These are phyloP conservation scores for Diaporthe ampelina DNA, from an alignment of 2,329 filamentous ascomycete species.

Conservation along the genomic window DNA sequence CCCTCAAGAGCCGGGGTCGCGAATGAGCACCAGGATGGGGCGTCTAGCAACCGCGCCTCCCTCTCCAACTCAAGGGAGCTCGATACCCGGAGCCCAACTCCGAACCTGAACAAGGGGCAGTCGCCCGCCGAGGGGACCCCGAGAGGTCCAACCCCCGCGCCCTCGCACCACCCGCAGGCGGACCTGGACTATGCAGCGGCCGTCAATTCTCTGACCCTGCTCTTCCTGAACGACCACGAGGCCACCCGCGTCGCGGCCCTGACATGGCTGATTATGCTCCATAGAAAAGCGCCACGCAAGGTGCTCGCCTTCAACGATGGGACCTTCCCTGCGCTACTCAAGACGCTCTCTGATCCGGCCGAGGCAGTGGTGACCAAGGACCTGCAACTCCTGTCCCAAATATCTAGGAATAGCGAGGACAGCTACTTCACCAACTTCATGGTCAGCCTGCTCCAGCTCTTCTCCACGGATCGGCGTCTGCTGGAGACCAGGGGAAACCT, in stretches of 20 bases:
- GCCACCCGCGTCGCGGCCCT: conserved; percentile 93
- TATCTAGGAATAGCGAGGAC: conserved; percentile 96
- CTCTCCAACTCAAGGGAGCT: conserved; percentile 67
- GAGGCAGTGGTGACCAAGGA: conserved; percentile 97
- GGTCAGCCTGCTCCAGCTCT: conserved; percentile 94
- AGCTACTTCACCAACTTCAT: conserved; percentile 99
- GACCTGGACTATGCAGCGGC: conserved; percentile 97
- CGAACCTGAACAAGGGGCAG: conserved; percentile 58
- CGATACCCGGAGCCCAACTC: conserved; percentile 66
- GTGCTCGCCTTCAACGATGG: conserved; percentile 96
- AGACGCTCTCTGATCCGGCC: conserved; percentile 94
- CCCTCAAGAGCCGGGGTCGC: conserved; percentile 58
- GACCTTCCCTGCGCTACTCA: conserved; percentile 94
- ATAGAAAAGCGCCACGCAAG: conserved; percentile 93
- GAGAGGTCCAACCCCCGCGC: conserved; percentile 59
- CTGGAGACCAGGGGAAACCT: conserved; percentile 94
- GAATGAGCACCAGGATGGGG: conserved; percentile 61
- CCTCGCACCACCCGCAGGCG: conserved; percentile 62
- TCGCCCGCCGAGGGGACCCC: conserved; percentile 52
- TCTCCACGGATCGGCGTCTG: conserved; percentile 92
- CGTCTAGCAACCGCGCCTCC: conserved; percentile 65
- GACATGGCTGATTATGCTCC: conserved; percentile 97
- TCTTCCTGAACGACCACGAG: conserved; percentile 97
- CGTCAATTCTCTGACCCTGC: conserved; percentile 90
- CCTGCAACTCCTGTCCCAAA: conserved; percentile 92